A percentile compares a stretch with the other conserved stretches of the same genome.
Conservation (phyloP, 805 yeast genomes). For the Myxozyma melibiosi region DNA sequence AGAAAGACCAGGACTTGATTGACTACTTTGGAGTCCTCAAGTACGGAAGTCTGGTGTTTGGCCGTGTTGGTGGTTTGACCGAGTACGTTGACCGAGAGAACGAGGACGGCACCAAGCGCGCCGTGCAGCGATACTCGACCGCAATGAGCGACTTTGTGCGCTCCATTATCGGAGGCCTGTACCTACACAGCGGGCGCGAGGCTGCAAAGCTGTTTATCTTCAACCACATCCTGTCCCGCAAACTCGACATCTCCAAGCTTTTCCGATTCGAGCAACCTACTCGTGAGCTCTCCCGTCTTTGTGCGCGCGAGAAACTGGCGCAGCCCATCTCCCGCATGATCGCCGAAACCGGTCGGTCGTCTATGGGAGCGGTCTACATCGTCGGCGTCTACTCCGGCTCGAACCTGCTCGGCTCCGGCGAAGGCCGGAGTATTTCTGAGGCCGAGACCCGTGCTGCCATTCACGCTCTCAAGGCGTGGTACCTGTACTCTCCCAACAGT, state of each 20-base stretch:
- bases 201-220: slow-evolving; percentile 68
- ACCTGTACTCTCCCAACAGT: slow-evolving; percentile 77
- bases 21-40: slow-evolving; percentile 59
- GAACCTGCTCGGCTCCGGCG: slow-evolving; percentile 87
- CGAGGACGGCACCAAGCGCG: slow-evolving; percentile 15
- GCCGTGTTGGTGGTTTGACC: slow-evolving; percentile 35
- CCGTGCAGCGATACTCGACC: slow-evolving; percentile 28
- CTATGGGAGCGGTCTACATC: slow-evolving; percentile 80
- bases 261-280: slow-evolving; percentile 85
- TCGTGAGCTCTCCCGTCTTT: slow-evolving; percentile 73
- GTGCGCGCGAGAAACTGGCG: slow-evolving; percentile 72
- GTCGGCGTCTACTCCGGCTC: slow-evolving; percentile 89
- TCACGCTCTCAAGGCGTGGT: slow-evolving; percentile 87
- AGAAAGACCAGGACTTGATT: slow-evolving; percentile 66
- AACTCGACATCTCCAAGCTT: slow-evolving; percentile 70
- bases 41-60: slow-evolving; percentile 20
- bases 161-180: slow-evolving; percentile 79
- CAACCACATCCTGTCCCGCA: slow-evolving; percentile 78
- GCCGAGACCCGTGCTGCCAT: slow-evolving; percentile 92
- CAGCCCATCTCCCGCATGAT: slow-evolving; percentile 79
- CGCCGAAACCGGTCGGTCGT: slow-evolving; percentile 90
- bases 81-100: slow-evolving; percentile 54
- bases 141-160: slow-evolving; percentile 71
- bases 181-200: slow-evolving; percentile 69
- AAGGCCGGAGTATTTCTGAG: slow-evolving; percentile 85